Evolutionary conservation across 164 flowering plant species (phyloP).

Genomic region (Houttuynia cordata): DNA sequence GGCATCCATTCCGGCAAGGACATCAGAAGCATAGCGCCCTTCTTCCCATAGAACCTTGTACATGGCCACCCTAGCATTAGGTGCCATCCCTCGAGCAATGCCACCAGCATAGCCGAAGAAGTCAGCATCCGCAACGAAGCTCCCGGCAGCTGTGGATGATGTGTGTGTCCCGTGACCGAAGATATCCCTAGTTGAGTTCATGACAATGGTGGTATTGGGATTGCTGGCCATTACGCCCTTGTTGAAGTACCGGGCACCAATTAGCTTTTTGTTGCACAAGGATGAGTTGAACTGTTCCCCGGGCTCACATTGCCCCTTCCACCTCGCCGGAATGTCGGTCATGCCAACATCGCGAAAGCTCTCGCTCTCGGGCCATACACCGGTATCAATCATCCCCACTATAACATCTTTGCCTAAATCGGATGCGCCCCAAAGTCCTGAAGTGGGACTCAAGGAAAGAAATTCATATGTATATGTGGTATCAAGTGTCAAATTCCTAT

Average conservation of each 20-base stretch:
- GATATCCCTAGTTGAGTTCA: conserved; percentile 53
- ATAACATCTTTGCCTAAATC: conserved; percentile 44
- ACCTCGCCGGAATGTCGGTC: conserved; percentile 37
- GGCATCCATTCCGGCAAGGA: conserved; percentile 48
- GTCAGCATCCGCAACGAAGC: conserved; percentile 25
- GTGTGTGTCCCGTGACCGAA: conserved; percentile 59
- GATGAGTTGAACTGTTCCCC: conserved; percentile 45
- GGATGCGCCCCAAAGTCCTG: conserved; percentile 40
- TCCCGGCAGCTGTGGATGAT: conserved; percentile 51
- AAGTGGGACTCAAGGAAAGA: conserved; percentile 29
- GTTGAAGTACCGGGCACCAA: conserved; percentile 62
- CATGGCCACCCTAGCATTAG: conserved; percentile 37
- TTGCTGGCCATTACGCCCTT: conserved; percentile 30
- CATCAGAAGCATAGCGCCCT: conserved; percentile 23
- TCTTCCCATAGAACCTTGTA: conserved; percentile 41
- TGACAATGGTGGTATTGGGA: conserved; percentile 26
- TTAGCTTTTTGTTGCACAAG: conserved; percentile 59
- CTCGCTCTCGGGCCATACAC: conserved; percentile 74
- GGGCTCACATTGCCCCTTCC: conserved; percentile 53
- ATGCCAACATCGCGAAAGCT: conserved; percentile 52
- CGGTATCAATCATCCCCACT: conserved; percentile 60
- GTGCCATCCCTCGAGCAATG: conserved; percentile 48
- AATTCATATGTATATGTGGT: conserved; percentile 50
- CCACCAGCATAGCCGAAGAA: conserved; percentile 47
- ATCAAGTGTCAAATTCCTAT: conserved; percentile 25